phyloP scores from a whole-genome alignment of 192 early-diverging fungal genomes.

The Phlyctochytrium planicorne region DNA sequence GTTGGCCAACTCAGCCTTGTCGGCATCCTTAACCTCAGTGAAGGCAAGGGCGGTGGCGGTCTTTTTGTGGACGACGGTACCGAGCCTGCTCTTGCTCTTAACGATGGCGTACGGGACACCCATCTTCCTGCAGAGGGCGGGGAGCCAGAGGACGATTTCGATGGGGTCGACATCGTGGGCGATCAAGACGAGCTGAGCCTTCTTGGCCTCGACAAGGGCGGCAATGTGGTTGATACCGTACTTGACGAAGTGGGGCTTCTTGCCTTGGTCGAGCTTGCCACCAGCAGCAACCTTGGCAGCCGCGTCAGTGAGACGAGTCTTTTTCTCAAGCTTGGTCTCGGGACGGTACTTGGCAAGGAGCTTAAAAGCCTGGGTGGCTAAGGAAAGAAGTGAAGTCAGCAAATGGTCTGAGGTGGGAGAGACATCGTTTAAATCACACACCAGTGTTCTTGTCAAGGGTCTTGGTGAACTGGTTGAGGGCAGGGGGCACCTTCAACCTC shows the following conservation, averaged over 20 bases:
- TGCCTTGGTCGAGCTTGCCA: constrained; percentile 80
- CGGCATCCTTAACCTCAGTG: constrained; percentile 90
- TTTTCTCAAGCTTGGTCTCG: constrained; percentile 97
- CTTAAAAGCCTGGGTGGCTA: constrained; percentile 96
- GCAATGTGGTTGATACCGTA: constrained; percentile 99
- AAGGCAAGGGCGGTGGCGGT: constrained; percentile 96
- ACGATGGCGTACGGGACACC: constrained; percentile 99
- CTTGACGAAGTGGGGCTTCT: constrained; percentile 97
- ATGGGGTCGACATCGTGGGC: constrained; percentile 99
- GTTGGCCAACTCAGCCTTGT: constrained; percentile 87
- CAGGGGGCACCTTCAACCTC: constrained; percentile 99
- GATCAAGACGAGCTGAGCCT: constrained; percentile 98
- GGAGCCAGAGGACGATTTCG: constrained; percentile 98
- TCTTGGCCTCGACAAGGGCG: constrained; percentile 97
- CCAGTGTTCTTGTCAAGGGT: constrained; percentile 96
- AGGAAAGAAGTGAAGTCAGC: not conserved
- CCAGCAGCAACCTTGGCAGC: constrained; percentile 88
- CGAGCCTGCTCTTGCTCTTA: constrained; percentile 98
- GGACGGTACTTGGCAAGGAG: constrained; percentile 99
- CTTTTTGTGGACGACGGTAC: constrained; percentile 99
- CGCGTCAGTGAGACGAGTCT: constrained; percentile 81
- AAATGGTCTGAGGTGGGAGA: constrained; percentile 2
- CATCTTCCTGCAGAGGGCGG: constrained; percentile 99
- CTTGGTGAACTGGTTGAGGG: constrained; percentile 99
- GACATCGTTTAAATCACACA: constrained; percentile 15